Conservation (phyloP, 345 rosid species). For the Psidium friedrichsthalianum region DNA sequence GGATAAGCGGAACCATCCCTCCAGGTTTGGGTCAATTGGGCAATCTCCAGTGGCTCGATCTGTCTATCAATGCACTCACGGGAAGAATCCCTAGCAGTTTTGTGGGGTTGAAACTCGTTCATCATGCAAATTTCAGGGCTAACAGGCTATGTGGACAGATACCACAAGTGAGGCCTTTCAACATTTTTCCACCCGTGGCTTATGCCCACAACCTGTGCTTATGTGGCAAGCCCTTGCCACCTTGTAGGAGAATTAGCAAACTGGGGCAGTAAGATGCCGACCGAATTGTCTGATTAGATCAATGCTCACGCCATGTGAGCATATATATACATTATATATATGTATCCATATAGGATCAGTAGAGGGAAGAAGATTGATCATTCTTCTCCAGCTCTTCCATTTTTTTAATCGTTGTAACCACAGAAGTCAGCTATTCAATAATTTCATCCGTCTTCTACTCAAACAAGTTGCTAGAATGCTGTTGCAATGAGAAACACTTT, state of each 20-base stretch:
- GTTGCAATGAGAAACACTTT: background rate
- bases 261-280: slow-evolving; percentile 65
- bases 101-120: slow-evolving; percentile 32
- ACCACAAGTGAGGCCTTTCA: slow-evolving; percentile 86
- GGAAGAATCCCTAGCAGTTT: slow-evolving; percentile 71
- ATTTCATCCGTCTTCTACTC: background rate
- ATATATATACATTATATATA: background rate
- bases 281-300: slow-evolving; percentile 14
- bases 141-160: slow-evolving; percentile 85
- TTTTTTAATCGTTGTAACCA: background rate
- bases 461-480: background rate
- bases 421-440: background rate
- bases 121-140: slow-evolving; percentile 77
- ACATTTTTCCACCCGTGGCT: slow-evolving; percentile 63
- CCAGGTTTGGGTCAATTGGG: slow-evolving; percentile 36
- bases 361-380: background rate
- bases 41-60: slow-evolving; percentile 69
- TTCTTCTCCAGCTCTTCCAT: background rate
- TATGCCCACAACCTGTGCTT: slow-evolving; percentile 87
- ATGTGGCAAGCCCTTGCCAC: slow-evolving; percentile 84
- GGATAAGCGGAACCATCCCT: slow-evolving; percentile 60
- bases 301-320: slow-evolving; percentile 18
- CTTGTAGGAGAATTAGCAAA: slow-evolving; percentile 33
- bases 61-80: slow-evolving; percentile 53
- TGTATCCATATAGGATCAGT: background rate